phyloP scores from a whole-genome alignment of 2,329 filamentous ascomycete genomes.

The Keithomyces neogunnii region DNA sequence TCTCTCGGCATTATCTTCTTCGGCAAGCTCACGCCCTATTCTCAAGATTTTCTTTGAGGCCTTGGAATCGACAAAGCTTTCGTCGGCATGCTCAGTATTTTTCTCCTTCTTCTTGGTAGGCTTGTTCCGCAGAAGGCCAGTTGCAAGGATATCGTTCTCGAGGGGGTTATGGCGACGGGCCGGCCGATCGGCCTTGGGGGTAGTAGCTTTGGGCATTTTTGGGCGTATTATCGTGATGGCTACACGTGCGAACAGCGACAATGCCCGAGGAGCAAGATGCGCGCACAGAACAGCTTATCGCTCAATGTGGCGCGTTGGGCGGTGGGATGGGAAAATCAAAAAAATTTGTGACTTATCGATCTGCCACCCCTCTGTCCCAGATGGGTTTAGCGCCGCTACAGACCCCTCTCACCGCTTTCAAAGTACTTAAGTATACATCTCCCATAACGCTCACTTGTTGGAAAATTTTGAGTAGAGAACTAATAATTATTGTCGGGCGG shows the following conservation, averaged over 20 bases:
- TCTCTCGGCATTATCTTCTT: slow-evolving; percentile 55
- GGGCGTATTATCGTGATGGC: not conserved
- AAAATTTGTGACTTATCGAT: slow-evolving; percentile 32
- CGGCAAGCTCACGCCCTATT: slow-evolving; percentile 79
- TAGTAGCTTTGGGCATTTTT: slow-evolving; percentile 72
- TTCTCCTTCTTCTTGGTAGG: slow-evolving; percentile 62
- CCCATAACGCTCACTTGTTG: no score
- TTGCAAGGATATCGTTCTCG: slow-evolving; percentile 73
- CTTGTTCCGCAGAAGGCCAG: slow-evolving; percentile 64
- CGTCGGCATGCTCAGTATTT: slow-evolving; percentile 50
- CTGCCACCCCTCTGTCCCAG: slow-evolving; percentile 26
- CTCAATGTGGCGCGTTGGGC: not conserved
- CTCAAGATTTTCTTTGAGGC: slow-evolving; percentile 82
- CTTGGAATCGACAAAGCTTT: slow-evolving; percentile 76
- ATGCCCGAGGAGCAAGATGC: not conserved
- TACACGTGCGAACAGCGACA: not conserved
- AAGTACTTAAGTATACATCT: not conserved
- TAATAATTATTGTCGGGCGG: not conserved
- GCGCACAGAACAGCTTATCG: not conserved
- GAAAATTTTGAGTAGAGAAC: no score
- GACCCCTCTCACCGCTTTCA: slow-evolving; percentile 22
- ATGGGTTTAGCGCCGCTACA: slow-evolving; percentile 18
- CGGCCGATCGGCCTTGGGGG: slow-evolving; percentile 46
- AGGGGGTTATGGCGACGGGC: slow-evolving; percentile 80
- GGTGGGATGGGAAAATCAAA: slow-evolving; percentile 22